Conservation (phyloP, 257 asterid genomes). For the Solanum rostratum region DNA sequence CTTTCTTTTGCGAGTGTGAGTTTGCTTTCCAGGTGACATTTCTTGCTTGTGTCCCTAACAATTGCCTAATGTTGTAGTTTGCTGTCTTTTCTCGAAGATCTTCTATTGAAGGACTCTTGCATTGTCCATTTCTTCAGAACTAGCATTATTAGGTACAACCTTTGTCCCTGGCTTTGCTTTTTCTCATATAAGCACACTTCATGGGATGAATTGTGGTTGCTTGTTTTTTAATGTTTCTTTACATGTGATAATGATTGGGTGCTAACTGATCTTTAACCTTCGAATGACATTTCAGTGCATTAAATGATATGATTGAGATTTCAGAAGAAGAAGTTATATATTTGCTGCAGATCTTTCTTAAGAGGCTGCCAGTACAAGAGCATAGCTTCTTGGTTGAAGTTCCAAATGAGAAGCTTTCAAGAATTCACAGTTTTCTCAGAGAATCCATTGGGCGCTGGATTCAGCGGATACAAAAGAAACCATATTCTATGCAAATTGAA, state of each 20-base stretch:
- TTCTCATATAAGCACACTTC: background rate
- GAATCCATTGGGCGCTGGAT: slow-evolving; percentile 43
- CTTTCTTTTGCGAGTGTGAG: background rate
- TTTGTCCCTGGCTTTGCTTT: background rate
- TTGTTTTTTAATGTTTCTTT: background rate
- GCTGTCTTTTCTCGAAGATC: slow-evolving; percentile 46
- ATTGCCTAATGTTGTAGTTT: slow-evolving; percentile 28
- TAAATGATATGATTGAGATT: slow-evolving; percentile 44
- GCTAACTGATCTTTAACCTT: background rate
- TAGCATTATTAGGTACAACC: slow-evolving; percentile 48
- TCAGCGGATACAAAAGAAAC: slow-evolving; percentile 15
- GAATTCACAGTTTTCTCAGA: slow-evolving; percentile 26
- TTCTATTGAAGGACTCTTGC: slow-evolving; percentile 42
- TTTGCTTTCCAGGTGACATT: background rate
- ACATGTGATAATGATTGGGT: background rate
- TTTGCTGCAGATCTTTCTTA: slow-evolving; percentile 48
- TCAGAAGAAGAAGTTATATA: slow-evolving; percentile 47
- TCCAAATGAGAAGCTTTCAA: slow-evolving; percentile 26
- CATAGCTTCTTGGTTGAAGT: slow-evolving; percentile 30
- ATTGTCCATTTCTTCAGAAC: slow-evolving; percentile 36
- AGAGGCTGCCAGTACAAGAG: slow-evolving; percentile 43
- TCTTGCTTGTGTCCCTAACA: slow-evolving; percentile 2
- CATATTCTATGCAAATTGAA: slow-evolving; percentile 19
- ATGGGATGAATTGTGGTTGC: background rate
- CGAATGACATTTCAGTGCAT: slow-evolving; percentile 53